Percentiles rank a stretch among this genome's conserved stretches.
These are phyloP conservation scores for Xylariales sp. DNA, from an alignment of 2,329 filamentous ascomycete genomes.

Conservation along the genomic window DNA sequence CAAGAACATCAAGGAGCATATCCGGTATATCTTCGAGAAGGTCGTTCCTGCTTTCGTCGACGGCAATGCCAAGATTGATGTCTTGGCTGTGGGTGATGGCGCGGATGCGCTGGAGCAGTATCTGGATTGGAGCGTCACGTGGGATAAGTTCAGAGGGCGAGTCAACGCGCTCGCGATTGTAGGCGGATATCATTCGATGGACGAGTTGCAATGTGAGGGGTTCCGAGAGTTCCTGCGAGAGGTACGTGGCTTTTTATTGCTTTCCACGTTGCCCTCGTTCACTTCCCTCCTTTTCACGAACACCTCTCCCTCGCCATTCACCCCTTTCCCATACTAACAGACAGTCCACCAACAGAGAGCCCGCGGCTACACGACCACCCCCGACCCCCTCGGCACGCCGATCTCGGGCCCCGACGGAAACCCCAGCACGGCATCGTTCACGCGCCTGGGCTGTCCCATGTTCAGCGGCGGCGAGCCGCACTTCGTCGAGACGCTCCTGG, in stretches of 20 bases:
- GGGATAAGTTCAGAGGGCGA: constrained; percentile 36
- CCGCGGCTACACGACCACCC: constrained; percentile 56
- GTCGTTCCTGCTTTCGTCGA: constrained; percentile 49
- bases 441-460: constrained; percentile 56
- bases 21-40: constrained; percentile 61
- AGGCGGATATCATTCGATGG: constrained; percentile 38
- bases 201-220: constrained; percentile 34
- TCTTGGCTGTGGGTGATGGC: constrained; percentile 68
- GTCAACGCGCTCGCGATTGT: constrained; percentile 47
- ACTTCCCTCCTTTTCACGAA: not conserved
- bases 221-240: constrained; percentile 48
- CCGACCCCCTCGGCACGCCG: constrained; percentile 44
- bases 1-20: constrained; percentile 52
- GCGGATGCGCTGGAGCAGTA: constrained; percentile 54
- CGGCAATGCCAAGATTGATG: constrained; percentile 53
- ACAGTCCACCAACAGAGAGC: constrained; percentile 39
- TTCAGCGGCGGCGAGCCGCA: constrained; percentile 62
- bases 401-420: constrained; percentile 51
- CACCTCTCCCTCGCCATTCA: not conserved
- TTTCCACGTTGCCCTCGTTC: too few relatives aligned
- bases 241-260: constrained; percentile 30
- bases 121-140: constrained; percentile 51
- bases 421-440: constrained; percentile 31
- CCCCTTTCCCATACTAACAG: not conserved
- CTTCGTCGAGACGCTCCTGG: constrained; percentile 59